phyloP scores from a whole-genome alignment of 2,329 filamentous ascomycete genomes.

The Xylariomycetidae sp. region DNA sequence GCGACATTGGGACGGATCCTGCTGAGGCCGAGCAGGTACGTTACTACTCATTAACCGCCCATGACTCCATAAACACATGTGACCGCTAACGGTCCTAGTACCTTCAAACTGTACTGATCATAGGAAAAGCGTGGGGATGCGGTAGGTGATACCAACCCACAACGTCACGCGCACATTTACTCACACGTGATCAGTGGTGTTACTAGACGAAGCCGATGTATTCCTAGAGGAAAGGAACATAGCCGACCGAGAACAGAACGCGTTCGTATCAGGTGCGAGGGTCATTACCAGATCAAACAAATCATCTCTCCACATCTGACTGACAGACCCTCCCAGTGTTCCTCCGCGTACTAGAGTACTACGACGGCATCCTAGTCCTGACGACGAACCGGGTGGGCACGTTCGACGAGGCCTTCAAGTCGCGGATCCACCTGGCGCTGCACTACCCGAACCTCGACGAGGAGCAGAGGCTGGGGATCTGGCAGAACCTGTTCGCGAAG shows the following conservation, averaged over 20 bases:
- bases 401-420: constrained; percentile 20
- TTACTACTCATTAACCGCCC: too few relatives aligned
- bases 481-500: constrained; percentile 13
- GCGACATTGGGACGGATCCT: constrained; percentile 19
- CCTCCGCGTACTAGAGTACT: constrained; percentile 36
- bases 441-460: constrained; percentile 13
- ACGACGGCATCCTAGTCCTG: constrained; percentile 36
- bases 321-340: too few relatives aligned
- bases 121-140: constrained; percentile 19
- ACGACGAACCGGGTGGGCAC: constrained; percentile 32
- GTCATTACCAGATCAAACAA: too few relatives aligned
- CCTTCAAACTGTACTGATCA: constrained; percentile 11
- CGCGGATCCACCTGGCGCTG: constrained; percentile 14
- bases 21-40: constrained; percentile 15
- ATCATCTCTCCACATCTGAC: too few relatives aligned
- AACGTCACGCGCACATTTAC: too few relatives aligned
- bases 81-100: too few relatives aligned
- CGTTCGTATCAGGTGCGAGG: constrained; percentile 17
- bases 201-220: constrained; percentile 16
- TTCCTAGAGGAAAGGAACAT: constrained; percentile 17
- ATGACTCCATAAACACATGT: too few relatives aligned
- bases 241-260: constrained; percentile 14
- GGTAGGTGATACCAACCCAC: too few relatives aligned
- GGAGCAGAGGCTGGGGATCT: constrained; percentile 10
- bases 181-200: too few relatives aligned